A percentile compares a stretch with the other conserved stretches of the same genome.
phyloP scores from a whole-genome alignment of 192 early-diverging fungal genomes.

The Umbelopsis sp. region DNA sequence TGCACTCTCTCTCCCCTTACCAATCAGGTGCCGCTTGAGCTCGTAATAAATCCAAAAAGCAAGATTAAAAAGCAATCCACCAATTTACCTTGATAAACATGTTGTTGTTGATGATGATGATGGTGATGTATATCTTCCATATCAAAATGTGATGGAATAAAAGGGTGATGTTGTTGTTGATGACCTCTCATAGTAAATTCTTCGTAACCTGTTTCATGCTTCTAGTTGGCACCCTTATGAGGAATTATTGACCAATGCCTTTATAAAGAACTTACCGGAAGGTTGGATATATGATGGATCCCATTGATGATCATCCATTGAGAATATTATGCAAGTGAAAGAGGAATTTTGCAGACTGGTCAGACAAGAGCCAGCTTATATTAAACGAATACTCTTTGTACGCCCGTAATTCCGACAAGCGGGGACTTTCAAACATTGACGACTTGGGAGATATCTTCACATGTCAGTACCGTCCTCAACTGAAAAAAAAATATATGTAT shows the following conservation, averaged over 20 bases:
- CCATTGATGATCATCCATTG: background rate
- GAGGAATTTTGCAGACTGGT: background rate
- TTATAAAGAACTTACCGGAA: background rate
- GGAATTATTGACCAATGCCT: background rate
- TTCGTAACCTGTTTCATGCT: background rate
- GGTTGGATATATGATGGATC: background rate
- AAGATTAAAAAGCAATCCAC: background rate
- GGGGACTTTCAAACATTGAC: constrained; percentile 18
- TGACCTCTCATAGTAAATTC: background rate
- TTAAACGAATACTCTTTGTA: background rate
- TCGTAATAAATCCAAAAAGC: background rate
- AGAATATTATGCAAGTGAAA: too few relatives aligned
- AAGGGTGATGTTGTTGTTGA: background rate
- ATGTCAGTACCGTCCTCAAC: background rate
- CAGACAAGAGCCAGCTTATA: background rate
- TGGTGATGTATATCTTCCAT: too few relatives aligned
- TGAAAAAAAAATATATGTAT: too few relatives aligned
- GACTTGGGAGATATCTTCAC: background rate
- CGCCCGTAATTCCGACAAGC: constrained; percentile 11
- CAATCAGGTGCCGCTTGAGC: background rate
- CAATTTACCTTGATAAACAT: background rate
- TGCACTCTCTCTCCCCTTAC: too few relatives aligned
- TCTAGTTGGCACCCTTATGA: background rate
- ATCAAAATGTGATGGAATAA: background rate
- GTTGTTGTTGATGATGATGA: background rate